Evolutionary conservation across 2,329 filamentous ascomycete species (phyloP).

Genomic region (Xylariomycetidae sp.): DNA sequence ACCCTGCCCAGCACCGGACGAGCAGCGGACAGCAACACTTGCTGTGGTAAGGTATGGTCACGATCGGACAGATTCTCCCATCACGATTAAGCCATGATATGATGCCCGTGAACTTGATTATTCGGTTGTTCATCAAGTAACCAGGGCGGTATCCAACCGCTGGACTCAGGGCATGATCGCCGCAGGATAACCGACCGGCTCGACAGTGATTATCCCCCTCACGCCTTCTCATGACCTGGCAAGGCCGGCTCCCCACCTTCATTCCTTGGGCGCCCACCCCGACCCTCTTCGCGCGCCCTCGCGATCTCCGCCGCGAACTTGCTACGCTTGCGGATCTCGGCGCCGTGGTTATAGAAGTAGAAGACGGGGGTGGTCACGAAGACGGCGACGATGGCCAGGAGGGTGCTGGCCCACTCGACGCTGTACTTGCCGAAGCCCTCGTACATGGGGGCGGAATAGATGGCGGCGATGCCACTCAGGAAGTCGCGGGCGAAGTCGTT

Average conservation of each 20-base stretch:
- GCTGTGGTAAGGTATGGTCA: too few relatives aligned
- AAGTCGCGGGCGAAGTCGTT: slow-evolving; percentile 2
- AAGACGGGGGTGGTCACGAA: neutral
- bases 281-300: neutral
- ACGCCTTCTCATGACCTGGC: neutral
- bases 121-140: too few relatives aligned
- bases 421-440: neutral
- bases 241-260: neutral
- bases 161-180: too few relatives aligned
- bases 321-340: neutral
- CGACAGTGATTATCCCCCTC: neutral
- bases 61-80: too few relatives aligned
- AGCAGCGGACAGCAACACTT: too few relatives aligned
- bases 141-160: too few relatives aligned
- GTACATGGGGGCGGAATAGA: slow-evolving; percentile 1
- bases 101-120: too few relatives aligned
- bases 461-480: slow-evolving; percentile 1
- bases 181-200: too few relatives aligned
- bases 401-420: neutral
- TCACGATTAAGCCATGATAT: too few relatives aligned
- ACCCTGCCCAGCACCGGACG: too few relatives aligned
- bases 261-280: neutral
- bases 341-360: neutral
- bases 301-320: slow-evolving; percentile 1
- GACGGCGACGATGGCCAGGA: neutral